Evolutionary conservation across 176 grass and related monocot species (phyloP), one percentile per base, ranked within the genome.

Genomic region (Bolboschoenus planiculmis): DNA sequence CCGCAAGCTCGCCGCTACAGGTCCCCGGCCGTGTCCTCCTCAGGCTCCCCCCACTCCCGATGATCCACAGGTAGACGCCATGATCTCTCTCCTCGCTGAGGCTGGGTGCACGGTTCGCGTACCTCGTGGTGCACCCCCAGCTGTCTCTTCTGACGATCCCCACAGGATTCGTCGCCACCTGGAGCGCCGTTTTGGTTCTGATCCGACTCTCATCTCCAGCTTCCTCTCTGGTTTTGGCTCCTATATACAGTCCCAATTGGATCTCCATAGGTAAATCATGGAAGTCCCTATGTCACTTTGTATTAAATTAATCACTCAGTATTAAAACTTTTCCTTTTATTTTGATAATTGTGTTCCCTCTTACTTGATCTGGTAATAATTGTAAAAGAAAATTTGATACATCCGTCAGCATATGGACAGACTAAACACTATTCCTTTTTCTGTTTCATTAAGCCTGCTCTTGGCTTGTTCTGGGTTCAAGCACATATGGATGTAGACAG

Each of bases 61-160:
- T 20, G n/a, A 85, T 5, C 60, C 77, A n/a, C 64, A 79, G 67
- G 29, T 93, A 46, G 89, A 89, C 73, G 76, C 59, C 29, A 85
- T 92, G 79, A 82, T 87, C 56, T 88, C 89, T 34, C 83, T 97
- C 37, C 91, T 97, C 34, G 94, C 94, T 16, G 94, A 93, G 26
- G 87, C 91, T 31, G 94, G 94, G 10, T 97, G 94, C 87, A 97
- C 94, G 54, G 81, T 97, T 53, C 87, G 90, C 40, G 85, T 87
- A 34, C 91, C 91, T 33, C 84, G 35, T 62, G 83, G 85, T 36
- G 87, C 68, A 35, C 42, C 87, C 0, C 91, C 94, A 3, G 37
- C 64, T 5, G 81, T 93, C 31, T 81, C 88, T 18, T 67, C 84
- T 2, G 87, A 85, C 10, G 79, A 81, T 40, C 80, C 89, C 23